These are phyloP conservation scores for Saccharum officinarum DNA, from an alignment of 176 grass and related monocot genomes.

Conservation along the genomic window DNA sequence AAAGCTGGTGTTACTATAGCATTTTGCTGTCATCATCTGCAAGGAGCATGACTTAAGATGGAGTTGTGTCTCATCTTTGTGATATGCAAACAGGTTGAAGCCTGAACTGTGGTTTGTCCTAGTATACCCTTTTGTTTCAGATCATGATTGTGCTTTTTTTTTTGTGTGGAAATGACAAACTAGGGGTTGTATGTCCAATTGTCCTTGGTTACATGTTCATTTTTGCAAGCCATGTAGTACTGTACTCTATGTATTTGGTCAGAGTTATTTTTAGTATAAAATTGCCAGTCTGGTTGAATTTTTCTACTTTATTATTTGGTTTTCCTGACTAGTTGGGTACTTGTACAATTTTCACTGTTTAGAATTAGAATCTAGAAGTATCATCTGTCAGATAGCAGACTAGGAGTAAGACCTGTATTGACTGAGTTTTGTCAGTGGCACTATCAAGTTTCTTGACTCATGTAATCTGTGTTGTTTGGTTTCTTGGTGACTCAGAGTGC, in stretches of 20 bases:
- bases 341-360: conserved; percentile 9
- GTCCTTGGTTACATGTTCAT: conserved; percentile 14
- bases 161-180: background rate
- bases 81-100: conserved; percentile 37
- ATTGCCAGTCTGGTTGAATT: background rate
- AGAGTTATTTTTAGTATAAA: background rate
- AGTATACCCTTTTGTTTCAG: conserved; percentile 28
- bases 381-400: conserved; percentile 2
- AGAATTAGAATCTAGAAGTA: background rate
- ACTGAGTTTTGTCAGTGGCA: conserved; percentile 3
- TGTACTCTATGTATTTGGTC: background rate
- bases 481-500: conserved; percentile 54
- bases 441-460: conserved; percentile 16
- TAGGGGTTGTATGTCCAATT: background rate
- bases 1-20: conserved; percentile 43
- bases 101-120: conserved; percentile 42
- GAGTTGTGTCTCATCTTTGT: conserved; percentile 45
- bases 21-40: conserved; percentile 39
- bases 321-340: background rate
- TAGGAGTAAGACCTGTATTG: background rate
- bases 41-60: conserved; percentile 45
- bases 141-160: conserved; percentile 21
- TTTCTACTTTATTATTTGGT: background rate
- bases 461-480: conserved; percentile 33
- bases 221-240: background rate